These are phyloP conservation scores for Cercospora janseana DNA, from an alignment of 2,329 filamentous ascomycete species.

Conservation along the genomic window DNA sequence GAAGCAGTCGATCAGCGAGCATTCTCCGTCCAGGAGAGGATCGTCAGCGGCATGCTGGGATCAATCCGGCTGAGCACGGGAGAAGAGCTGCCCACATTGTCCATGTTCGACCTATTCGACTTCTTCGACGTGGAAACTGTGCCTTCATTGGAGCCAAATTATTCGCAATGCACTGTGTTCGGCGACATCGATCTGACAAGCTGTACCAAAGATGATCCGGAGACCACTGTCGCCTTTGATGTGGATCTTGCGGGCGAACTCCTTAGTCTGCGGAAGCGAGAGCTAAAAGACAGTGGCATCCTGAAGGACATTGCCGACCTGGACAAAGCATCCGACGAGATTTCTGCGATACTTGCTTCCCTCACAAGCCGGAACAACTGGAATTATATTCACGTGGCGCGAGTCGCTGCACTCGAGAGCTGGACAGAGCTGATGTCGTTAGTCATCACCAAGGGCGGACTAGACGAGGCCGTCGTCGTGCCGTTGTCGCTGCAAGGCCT, in stretches of 20 bases:
- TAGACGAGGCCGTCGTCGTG: slow-evolving; percentile 73
- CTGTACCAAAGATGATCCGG: slow-evolving; percentile 61
- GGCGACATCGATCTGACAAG: slow-evolving; percentile 64
- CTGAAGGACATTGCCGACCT: slow-evolving; percentile 36
- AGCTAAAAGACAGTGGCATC: slow-evolving; percentile 50
- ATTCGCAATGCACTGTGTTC: slow-evolving; percentile 55
- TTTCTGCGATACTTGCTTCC: slow-evolving; percentile 59
- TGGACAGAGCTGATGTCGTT: slow-evolving; percentile 85
- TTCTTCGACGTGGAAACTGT: slow-evolving; percentile 69
- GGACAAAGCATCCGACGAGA: slow-evolving; percentile 56
- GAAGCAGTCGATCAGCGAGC: slow-evolving; percentile 50
- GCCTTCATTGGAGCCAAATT: slow-evolving; percentile 47
- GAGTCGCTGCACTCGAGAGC: slow-evolving; percentile 68
- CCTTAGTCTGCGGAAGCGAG: slow-evolving; percentile 66
- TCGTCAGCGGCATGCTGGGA: slow-evolving; percentile 69
- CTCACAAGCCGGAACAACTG: slow-evolving; percentile 64
- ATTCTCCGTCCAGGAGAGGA: slow-evolving; percentile 54
- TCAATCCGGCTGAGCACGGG: slow-evolving; percentile 66
- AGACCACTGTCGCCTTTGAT: slow-evolving; percentile 62
- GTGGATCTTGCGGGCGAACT: slow-evolving; percentile 70
- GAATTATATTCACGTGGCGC: slow-evolving; percentile 54
- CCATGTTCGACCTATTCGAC: slow-evolving; percentile 89
- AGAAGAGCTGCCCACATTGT: slow-evolving; percentile 65
- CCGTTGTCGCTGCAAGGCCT: slow-evolving; percentile 82
- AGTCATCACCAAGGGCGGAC: slow-evolving; percentile 77